phyloP scores from a whole-genome alignment of 108 stramenopile genomes.

The Cafeteria roenbergensis region DNA sequence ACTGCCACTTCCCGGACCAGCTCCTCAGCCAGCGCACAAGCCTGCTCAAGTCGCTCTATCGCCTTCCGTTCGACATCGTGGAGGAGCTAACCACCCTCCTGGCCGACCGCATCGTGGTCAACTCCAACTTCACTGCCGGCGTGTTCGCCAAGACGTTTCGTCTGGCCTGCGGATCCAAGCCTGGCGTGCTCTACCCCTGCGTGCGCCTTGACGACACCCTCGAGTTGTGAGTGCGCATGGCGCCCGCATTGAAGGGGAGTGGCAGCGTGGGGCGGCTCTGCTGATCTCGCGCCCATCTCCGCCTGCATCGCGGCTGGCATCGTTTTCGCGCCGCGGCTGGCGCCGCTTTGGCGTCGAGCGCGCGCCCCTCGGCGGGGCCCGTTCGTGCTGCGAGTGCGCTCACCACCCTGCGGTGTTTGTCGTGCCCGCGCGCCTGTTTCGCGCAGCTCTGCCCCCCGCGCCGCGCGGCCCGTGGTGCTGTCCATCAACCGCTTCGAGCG shows the following conservation, averaged over 20 bases:
- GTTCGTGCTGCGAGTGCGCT: no score
- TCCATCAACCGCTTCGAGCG: slow-evolving; percentile 82
- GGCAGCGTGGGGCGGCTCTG: slow-evolving; percentile 20
- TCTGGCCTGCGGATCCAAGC: slow-evolving; percentile 24
- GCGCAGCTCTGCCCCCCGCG: no score
- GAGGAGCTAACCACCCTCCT: slow-evolving; percentile 68
- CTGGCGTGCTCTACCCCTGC: slow-evolving; percentile 64
- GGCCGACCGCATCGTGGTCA: slow-evolving; percentile 72
- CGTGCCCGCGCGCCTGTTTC: no score
- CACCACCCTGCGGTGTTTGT: no score
- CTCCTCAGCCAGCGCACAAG: slow-evolving; percentile 33
- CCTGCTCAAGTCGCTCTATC: slow-evolving; percentile 21
- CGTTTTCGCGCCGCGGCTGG: no score
- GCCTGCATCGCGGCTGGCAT: no score
- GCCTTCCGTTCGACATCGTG: slow-evolving; percentile 35
- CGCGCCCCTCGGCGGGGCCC: no score
- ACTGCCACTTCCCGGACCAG: slow-evolving; percentile 98
- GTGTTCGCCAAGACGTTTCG: slow-evolving; percentile 59
- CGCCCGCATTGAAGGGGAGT: slow-evolving; percentile 9
- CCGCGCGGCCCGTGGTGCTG: slow-evolving; percentile 57
- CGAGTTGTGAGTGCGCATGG: slow-evolving; percentile 16
- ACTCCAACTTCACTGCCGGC: slow-evolving; percentile 71
- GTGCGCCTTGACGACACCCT: slow-evolving; percentile 20
- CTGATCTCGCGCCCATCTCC: no score
- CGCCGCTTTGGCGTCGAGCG: no score